These are phyloP conservation scores for Prunella vulgaris DNA, from an alignment of 257 asterid genomes.

Conservation along the genomic window DNA sequence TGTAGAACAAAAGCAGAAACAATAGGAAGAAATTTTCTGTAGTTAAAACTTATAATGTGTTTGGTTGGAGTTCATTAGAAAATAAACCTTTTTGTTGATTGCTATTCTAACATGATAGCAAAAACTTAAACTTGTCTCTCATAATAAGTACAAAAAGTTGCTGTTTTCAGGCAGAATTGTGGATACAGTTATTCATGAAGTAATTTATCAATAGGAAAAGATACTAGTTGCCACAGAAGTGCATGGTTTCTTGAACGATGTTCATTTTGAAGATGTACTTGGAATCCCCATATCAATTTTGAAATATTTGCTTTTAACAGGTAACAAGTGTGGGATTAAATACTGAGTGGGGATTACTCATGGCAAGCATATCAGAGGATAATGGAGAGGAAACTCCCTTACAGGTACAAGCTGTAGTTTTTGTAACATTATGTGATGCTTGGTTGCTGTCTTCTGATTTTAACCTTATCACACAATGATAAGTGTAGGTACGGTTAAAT, in stretches of 20 bases:
- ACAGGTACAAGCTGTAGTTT: conserved; percentile 50
- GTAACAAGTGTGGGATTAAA: conserved; percentile 85
- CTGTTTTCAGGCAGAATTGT: conserved; percentile 6
- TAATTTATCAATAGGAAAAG: conserved; percentile 13
- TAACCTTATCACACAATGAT: conserved; percentile 19
- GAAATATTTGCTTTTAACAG: conserved; percentile 34
- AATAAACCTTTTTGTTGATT: neutral
- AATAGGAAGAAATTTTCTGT: neutral
- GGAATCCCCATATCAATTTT: neutral
- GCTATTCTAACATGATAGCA: neutral
- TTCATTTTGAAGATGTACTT: neutral
- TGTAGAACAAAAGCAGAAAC: neutral
- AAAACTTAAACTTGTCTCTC: neutral
- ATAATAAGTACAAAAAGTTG: neutral
- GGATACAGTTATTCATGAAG: neutral
- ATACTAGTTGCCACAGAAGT: neutral
- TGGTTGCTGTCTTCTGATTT: conserved; percentile 13
- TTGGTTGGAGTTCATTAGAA: neutral
- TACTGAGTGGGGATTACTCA: conserved; percentile 95
- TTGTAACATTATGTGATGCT: neutral
- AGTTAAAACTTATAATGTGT: neutral
- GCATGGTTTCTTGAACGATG: neutral
- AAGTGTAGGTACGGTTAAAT: conserved; percentile 70
- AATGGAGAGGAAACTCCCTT: conserved; percentile 97
- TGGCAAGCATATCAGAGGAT: conserved; percentile 97